phyloP scores from a whole-genome alignment of 2,329 filamentous ascomycete genomes.

The Coniochaeta sp. region DNA sequence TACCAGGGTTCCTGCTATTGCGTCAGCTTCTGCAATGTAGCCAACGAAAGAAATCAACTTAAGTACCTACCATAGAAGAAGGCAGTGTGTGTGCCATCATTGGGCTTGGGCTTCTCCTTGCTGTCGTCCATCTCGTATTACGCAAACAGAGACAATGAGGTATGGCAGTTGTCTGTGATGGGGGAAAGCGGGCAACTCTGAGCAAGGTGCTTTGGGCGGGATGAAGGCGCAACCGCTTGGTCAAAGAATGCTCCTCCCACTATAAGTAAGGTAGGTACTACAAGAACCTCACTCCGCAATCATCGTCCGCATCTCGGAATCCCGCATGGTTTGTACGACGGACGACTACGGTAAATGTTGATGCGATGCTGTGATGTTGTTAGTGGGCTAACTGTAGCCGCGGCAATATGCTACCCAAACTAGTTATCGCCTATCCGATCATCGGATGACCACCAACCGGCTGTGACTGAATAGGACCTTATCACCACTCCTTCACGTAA shows the following conservation, averaged over 20 bases:
- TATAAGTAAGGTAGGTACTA: too few relatives aligned
- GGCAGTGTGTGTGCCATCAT: conserved; percentile 24
- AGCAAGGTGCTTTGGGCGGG: too few relatives aligned
- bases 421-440: neutral
- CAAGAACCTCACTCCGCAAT: too few relatives aligned
- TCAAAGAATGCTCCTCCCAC: too few relatives aligned
- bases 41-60: neutral
- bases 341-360: too few relatives aligned
- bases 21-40: conserved; percentile 16
- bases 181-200: too few relatives aligned
- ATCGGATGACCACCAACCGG: too few relatives aligned
- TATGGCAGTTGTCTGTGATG: too few relatives aligned
- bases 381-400: neutral
- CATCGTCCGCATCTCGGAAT: neutral
- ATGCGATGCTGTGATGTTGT: too few relatives aligned
- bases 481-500: neutral
- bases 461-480: too few relatives aligned
- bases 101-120: neutral
- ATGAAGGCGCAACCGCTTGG: too few relatives aligned
- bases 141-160: too few relatives aligned
- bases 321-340: neutral
- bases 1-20: conserved; percentile 29
- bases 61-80: conserved; percentile 47
- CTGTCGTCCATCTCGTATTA: neutral
- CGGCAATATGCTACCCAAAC: neutral